Base-by-base conservation (phyloP, 169 alveolate species). In the Cryptosporidium muris region DNA sequence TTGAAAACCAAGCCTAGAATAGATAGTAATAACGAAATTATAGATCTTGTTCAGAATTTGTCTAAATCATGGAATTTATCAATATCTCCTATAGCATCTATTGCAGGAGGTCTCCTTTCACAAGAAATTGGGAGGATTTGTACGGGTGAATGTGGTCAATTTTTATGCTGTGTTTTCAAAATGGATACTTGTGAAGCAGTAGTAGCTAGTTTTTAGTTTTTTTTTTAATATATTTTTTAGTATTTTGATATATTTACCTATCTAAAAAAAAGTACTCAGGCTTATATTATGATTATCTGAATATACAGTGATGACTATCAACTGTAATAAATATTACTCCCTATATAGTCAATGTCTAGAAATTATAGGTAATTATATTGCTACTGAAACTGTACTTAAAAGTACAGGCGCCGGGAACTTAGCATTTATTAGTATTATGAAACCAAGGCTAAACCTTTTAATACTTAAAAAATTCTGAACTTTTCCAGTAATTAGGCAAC, bases 121-220 rank as follows among this genome's bases (percentile, higher is more conserved):
- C 85, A 74, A 58, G 85, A 74, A 54, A 68, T 74, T 42, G 60
- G 74, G 2, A 74, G 60, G 37, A 58, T 43, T 74, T 74, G 67
- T 47, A 74, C 51, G 4, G 64, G 48, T 11, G 85, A 60, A 37
- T 3, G 36, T 54, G 62, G 63, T n/a, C 74, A 74, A 4, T 74
- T 58, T 43, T 74, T 40, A 47, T 74, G 85, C 11, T 74, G 85
- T 74, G 34, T 74, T 9, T 74, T 74, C 54, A 68, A 74, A 25
- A 74, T 74, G 85, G 85, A 74, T 40, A 6, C 16, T 4, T 74
- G 85, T 62, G 85, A 74, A 51, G 74, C 85, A 74, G 68, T 74
- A 25, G 42, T 38, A 43, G 85, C 85, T 45, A 74, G 49, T 2
- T 43, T 74, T 38, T 16, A 7, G 14, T 2, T 25, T 2, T 34